Evolutionary conservation across 768 basidiomycete genomes (phyloP).

Genomic region (Ramaria sp.): DNA sequence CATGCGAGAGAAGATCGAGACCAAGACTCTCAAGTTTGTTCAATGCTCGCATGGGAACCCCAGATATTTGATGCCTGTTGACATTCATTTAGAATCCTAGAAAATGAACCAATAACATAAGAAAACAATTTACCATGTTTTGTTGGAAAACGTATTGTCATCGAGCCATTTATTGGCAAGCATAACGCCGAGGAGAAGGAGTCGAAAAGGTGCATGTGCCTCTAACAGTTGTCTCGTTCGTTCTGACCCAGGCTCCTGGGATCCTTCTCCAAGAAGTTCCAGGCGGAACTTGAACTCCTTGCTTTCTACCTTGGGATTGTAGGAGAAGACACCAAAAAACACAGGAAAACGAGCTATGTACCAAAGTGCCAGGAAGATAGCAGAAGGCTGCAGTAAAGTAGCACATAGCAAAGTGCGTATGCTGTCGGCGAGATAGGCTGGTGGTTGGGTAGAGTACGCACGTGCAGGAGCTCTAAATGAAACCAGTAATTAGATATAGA

Average conservation of each 20-base stretch:
- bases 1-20: slow-evolving; percentile 58
- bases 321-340: slow-evolving; percentile 42
- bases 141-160: slow-evolving; percentile 83
- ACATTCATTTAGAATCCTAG: slow-evolving; percentile 4
- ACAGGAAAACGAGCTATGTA: slow-evolving; percentile 72
- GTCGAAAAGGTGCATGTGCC: slow-evolving; percentile 54
- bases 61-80: slow-evolving; percentile 69
- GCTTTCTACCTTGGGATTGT: slow-evolving; percentile 46
- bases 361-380: slow-evolving; percentile 68
- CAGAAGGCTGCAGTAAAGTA: slow-evolving; percentile 73
- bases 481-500: slow-evolving; percentile 4
- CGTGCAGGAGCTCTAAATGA: slow-evolving; percentile 23
- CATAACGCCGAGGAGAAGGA: slow-evolving; percentile 75
- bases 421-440: slow-evolving; percentile 42
- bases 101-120: background rate
- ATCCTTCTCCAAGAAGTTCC: slow-evolving; percentile 44
- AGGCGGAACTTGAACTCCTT: slow-evolving; percentile 40
- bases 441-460: slow-evolving; percentile 36
- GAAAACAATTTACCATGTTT: slow-evolving; percentile 55
- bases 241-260: slow-evolving; percentile 19
- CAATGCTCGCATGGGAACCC: slow-evolving; percentile 54
- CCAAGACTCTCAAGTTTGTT: slow-evolving; percentile 65
- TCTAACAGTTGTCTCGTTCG: slow-evolving; percentile 40
- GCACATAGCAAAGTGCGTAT: slow-evolving; percentile 68
- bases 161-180: slow-evolving; percentile 84